phyloP scores from a whole-genome alignment of 208 protist genomes.

The Leishmania lainsoni region DNA sequence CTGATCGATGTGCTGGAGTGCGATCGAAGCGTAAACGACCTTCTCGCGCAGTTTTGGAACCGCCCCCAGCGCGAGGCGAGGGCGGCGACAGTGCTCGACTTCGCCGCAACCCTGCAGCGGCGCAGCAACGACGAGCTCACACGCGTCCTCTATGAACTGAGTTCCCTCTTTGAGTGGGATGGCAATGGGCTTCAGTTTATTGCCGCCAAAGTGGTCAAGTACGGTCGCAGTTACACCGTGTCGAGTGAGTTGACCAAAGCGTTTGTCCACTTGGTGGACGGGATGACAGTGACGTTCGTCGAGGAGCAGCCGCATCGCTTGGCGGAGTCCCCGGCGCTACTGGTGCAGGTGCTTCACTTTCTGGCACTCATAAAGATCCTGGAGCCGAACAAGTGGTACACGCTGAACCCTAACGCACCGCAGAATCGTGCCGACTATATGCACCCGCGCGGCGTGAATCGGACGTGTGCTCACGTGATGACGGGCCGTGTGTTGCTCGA shows the following conservation, averaged over 20 bases:
- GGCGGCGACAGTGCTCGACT: conserved; percentile 72
- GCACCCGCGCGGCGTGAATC: conserved; percentile 73
- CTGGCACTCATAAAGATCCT: conserved; percentile 82
- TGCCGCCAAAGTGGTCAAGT: conserved; percentile 54
- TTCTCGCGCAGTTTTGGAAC: conserved; percentile 68
- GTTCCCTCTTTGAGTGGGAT: conserved; percentile 63
- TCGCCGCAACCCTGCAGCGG: conserved; percentile 59
- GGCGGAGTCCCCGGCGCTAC: conserved; percentile 48
- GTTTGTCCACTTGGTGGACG: conserved; percentile 68
- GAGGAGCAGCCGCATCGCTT: conserved; percentile 75
- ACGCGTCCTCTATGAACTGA: conserved; percentile 69
- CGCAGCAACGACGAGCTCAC: conserved; percentile 72
- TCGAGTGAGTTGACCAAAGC: conserved; percentile 59
- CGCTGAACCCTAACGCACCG: conserved; percentile 51
- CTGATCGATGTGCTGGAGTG: conserved; percentile 79
- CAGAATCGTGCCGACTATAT: conserved; percentile 85
- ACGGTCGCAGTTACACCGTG: conserved; percentile 69
- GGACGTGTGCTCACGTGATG: conserved; percentile 38
- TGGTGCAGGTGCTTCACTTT: conserved; percentile 80
- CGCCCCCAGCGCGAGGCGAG: conserved; percentile 67
- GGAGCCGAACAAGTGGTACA: conserved; percentile 89
- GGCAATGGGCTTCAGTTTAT: conserved; percentile 82
- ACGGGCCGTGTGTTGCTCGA: conserved; percentile 71
- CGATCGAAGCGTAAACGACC: conserved; percentile 62
- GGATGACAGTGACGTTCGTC: conserved; percentile 59